Evolutionary conservation across 257 asterid genomes (phyloP).

Genomic region (Plantago elongata): DNA sequence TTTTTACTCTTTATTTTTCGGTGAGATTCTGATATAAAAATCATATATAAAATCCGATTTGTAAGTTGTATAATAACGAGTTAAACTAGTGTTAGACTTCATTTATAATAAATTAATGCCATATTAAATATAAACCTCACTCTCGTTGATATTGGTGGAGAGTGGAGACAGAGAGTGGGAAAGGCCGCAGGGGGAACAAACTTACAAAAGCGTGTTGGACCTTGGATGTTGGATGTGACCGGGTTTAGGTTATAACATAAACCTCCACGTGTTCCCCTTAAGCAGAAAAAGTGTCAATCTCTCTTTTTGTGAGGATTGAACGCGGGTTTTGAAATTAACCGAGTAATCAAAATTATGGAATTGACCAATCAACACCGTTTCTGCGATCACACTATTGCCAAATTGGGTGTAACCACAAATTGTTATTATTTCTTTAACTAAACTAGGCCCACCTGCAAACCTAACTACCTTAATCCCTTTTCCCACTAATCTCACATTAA

Average conservation of each 20-base stretch:
- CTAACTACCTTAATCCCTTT: constrained; percentile 30
- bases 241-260: constrained; percentile 20
- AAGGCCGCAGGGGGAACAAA: constrained; percentile 16
- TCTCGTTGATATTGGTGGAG: not conserved
- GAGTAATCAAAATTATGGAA: constrained; percentile 1
- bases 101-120: too few relatives aligned
- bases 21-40: too few relatives aligned
- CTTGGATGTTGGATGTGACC: constrained; percentile 43
- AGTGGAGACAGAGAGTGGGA: constrained; percentile 24
- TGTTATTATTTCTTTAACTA: not conserved
- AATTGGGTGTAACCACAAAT: too few relatives aligned
- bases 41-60: too few relatives aligned
- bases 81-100: too few relatives aligned
- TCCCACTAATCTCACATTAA: constrained; percentile 12
- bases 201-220: constrained; percentile 58
- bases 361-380: constrained; percentile 36
- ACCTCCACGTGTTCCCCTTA: constrained; percentile 45
- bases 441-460: constrained; percentile 6
- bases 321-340: constrained; percentile 45
- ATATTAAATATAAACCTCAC: too few relatives aligned
- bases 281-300: constrained; percentile 17
- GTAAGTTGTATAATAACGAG: too few relatives aligned
- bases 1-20: too few relatives aligned
- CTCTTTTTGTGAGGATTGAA: constrained; percentile 31
- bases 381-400: too few relatives aligned